Evolutionary conservation across 129 eudicot genomes (phyloP).

Genomic region (Chrysanthemum seticuspe): DNA sequence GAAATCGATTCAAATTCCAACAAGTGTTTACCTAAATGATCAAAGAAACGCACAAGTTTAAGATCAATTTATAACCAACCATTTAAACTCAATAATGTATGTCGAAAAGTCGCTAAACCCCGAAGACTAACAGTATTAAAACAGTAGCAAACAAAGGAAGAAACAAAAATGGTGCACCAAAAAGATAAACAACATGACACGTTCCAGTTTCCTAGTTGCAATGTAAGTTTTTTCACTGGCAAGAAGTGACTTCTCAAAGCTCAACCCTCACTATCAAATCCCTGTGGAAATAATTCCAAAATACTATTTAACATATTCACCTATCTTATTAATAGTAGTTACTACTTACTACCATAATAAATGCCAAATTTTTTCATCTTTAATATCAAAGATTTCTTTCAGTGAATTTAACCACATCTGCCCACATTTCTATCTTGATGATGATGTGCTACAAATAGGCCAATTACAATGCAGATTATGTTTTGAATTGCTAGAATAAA

Average conservation of each 20-base stretch:
- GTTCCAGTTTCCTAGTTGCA: slow-evolving; percentile 22
- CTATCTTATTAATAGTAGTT: neutral
- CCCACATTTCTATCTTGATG: too few relatives aligned
- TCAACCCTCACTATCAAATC: slow-evolving; percentile 39
- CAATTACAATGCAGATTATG: neutral
- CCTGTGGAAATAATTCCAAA: slow-evolving; percentile 31
- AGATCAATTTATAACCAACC: slow-evolving; percentile 20
- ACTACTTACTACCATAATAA: neutral
- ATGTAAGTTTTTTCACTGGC: slow-evolving; percentile 31
- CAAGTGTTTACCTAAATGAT: slow-evolving; percentile 19
- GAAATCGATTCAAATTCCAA: slow-evolving; percentile 18
- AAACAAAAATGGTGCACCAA: slow-evolving; percentile 33
- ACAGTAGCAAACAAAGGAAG: slow-evolving; percentile 31
- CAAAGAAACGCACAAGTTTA: slow-evolving; percentile 13
- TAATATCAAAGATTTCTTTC: too few relatives aligned
- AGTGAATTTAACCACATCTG: too few relatives aligned
- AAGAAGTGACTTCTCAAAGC: slow-evolving; percentile 43
- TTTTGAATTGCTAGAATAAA: neutral
- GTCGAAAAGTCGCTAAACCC: neutral
- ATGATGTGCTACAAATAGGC: too few relatives aligned
- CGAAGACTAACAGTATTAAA: neutral
- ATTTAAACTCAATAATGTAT: slow-evolving; percentile 11
- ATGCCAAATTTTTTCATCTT: neutral
- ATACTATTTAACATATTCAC: slow-evolving; percentile 15
- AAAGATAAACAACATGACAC: slow-evolving; percentile 29